phyloP scores from a whole-genome alignment of 208 protist species.

The Trypanosoma theileri region DNA sequence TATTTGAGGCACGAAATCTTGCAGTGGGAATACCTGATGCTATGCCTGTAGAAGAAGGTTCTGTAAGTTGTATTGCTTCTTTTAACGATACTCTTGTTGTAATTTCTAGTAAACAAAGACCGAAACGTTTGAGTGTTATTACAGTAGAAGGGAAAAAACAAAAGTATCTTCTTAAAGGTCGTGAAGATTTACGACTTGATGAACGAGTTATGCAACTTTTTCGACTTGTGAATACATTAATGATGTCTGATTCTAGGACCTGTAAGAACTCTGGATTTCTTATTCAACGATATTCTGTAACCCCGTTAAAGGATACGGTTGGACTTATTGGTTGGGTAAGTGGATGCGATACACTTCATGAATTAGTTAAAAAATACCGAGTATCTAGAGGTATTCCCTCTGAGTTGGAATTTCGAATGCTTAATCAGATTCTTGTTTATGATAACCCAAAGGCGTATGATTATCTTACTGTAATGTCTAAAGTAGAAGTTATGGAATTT shows the following conservation, averaged over 20 bases:
- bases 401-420: constrained; percentile 86
- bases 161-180: constrained; percentile 98
- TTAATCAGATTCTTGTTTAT: constrained; percentile 77
- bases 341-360: constrained; percentile 95
- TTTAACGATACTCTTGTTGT: constrained; percentile 94
- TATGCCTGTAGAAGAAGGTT: constrained; percentile 77
- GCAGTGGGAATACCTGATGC: constrained; percentile 79
- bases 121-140: constrained; percentile 95
- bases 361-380: constrained; percentile 82
- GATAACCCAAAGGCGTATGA: constrained; percentile 87
- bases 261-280: constrained; percentile 87
- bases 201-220: constrained; percentile 99
- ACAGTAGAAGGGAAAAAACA: constrained; percentile 96
- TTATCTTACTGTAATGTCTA: constrained; percentile 81
- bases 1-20: constrained; percentile 79
- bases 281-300: constrained; percentile 96
- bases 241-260: constrained; percentile 86
- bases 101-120: constrained; percentile 99
- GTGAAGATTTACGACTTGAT: constrained; percentile 98
- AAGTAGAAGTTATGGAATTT: constrained; percentile 94
- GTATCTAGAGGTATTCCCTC: constrained; percentile 46
- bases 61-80: constrained; percentile 88
- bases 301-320: constrained; percentile 97
- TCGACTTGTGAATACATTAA: constrained; percentile 98
- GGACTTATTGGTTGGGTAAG: constrained; percentile 99